These are phyloP conservation scores for Westerdykella aurantiaca DNA, from an alignment of 2,329 filamentous ascomycete species.

Conservation along the genomic window DNA sequence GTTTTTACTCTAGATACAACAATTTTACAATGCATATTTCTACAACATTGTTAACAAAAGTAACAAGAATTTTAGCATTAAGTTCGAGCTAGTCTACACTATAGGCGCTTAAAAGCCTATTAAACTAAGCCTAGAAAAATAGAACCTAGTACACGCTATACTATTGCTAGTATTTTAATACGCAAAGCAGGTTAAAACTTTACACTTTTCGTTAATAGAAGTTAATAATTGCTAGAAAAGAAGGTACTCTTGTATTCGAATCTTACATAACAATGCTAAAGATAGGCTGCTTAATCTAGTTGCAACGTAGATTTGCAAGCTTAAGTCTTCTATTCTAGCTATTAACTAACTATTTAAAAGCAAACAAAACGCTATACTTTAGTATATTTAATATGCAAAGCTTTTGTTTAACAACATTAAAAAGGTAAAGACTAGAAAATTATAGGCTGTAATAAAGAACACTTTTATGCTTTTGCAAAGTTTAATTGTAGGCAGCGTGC, in stretches of 20 bases:
- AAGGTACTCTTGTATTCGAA: constrained; percentile 52
- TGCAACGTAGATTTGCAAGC: constrained; percentile 6
- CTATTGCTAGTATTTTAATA: constrained; percentile 26
- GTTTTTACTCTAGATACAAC: no score
- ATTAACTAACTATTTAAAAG: no score
- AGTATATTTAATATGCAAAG: constrained; percentile 29
- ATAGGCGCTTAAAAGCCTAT: constrained; percentile 38
- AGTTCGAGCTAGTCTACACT: constrained; percentile 43
- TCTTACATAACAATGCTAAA: constrained; percentile 43
- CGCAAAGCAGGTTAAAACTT: constrained; percentile 30
- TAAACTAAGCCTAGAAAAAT: constrained; percentile 39
- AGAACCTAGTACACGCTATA: constrained; percentile 34
- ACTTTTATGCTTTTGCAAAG: constrained; percentile 57
- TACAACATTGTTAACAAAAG: constrained; percentile 62
- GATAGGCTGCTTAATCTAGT: no score
- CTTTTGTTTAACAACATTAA: constrained; percentile 25
- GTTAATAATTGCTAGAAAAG: constrained; percentile 35
- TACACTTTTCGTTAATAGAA: constrained; percentile 47
- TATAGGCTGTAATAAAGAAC: constrained; percentile 30
- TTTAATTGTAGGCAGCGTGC: no score
- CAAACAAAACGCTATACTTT: constrained; percentile 20
- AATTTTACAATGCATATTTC: no score
- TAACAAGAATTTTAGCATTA: constrained; percentile 40
- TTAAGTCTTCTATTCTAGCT: constrained; percentile 31
- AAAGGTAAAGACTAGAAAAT: constrained; percentile 7